Evolutionary conservation across 1,139 yeast genomes (phyloP), one percentile per base, ranked within the genome.

Genomic region (Candida albicans): DNA sequence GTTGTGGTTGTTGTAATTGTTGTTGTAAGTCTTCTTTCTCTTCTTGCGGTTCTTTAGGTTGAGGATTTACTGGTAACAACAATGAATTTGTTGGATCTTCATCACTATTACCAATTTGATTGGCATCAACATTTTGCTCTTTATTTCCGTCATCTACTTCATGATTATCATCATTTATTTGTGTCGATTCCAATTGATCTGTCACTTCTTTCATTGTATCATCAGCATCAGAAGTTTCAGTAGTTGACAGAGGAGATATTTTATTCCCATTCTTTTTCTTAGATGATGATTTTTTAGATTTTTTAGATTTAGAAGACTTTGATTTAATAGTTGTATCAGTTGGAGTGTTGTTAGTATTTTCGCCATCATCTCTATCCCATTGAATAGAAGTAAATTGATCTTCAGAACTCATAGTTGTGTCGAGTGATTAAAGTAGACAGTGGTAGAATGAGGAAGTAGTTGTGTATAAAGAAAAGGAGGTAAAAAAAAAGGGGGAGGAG

Each of bases 371-470:
- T 48, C 79, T 67, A 53, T 78, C 83, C 81, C 81, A 78, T 55
- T 75, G 81, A 41, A 79, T 74, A 34, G 83, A 78, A 1, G 82
- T 76, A 58, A 79, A 79, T 54, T 77, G 79, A 50, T 77, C 82
- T 43, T 73, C 77, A 13, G 67, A 52, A 49, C 58, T 63, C 62
- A 64, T 64, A 25, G 8, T 41, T 22, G 13, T 11, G n/a, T 30
- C 37, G 33, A n/a, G 13, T 18, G 8, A 12, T 9, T 10, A 13
- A 25, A 12, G 14, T 34, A n/a, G 24, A 22, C 14, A 12, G 22
- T 12, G 12, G 28, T 22, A 13, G 26, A 28, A 28, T 12, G 28
- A 22, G 31, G 29, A 27, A 27, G n/a, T 27, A 27, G 10, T 9
- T 10, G 10, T 27, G 8, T 27, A 27, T 7, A 4, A 4, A 4